These are phyloP conservation scores for Colletotrichum destructivum DNA, from an alignment of 2,329 filamentous ascomycete genomes.

Conservation along the genomic window DNA sequence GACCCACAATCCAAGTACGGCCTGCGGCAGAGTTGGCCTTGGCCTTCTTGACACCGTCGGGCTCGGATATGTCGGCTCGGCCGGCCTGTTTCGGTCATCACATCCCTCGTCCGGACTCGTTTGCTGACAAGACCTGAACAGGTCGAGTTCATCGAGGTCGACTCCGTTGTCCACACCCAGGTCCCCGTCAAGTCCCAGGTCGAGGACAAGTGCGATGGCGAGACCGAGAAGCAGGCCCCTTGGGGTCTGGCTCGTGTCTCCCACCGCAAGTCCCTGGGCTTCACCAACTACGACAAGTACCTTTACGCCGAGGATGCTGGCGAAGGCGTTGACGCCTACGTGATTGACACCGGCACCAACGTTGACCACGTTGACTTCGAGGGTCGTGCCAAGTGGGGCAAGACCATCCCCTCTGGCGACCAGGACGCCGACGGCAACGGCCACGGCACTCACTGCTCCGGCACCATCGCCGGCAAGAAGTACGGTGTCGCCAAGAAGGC, in stretches of 20 bases:
- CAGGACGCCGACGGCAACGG: slow-evolving; percentile 95
- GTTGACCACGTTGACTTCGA: slow-evolving; percentile 95
- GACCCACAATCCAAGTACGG: not conserved
- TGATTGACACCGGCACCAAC: slow-evolving; percentile 99
- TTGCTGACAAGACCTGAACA: slow-evolving; percentile 56
- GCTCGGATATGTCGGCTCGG: not conserved
- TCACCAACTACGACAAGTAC: slow-evolving; percentile 98
- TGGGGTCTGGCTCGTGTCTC: slow-evolving; percentile 99
- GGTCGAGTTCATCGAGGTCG: slow-evolving; percentile 97
- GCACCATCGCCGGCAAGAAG: slow-evolving; percentile 97
- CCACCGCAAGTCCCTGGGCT: slow-evolving; percentile 88
- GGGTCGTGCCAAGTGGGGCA: slow-evolving; percentile 95
- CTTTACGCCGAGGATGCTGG: slow-evolving; percentile 90
- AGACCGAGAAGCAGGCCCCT: slow-evolving; percentile 92
- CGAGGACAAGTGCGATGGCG: slow-evolving; percentile 64
- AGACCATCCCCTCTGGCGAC: slow-evolving; percentile 91
- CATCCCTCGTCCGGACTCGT: slow-evolving; percentile 1
- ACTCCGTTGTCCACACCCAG: slow-evolving; percentile 92
- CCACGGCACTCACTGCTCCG: slow-evolving; percentile 99
- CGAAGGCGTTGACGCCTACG: slow-evolving; percentile 98
- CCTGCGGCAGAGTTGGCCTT: slow-evolving; percentile 1
- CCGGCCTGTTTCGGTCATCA: not conserved
- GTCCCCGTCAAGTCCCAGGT: slow-evolving; percentile 56
- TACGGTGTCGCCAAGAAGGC: slow-evolving; percentile 99
- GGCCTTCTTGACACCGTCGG: not conserved